Base-by-base conservation (phyloP, 164 flowering plant genomes). In the Magnolia kwangsiensis region DNA sequence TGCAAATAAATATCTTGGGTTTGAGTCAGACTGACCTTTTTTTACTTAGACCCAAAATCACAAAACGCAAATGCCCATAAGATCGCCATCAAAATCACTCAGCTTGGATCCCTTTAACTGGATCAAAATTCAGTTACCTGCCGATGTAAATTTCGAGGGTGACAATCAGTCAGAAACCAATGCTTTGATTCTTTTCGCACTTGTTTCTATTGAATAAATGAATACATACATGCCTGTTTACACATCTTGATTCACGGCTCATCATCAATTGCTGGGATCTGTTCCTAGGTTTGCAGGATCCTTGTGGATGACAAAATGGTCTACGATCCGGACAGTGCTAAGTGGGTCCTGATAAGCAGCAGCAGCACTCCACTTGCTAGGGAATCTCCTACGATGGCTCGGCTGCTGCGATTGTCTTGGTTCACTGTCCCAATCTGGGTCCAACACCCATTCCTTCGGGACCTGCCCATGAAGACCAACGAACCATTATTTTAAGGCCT, bases 401-500 rank as follows among this genome's bases (percentile, higher is more conserved):
- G 77, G 63, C 79, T 87, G 86, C 29, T 79, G 85, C 19, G 86
- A 84, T 67, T 84, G 91, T 80, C 80, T 93, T 10, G 78, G 59
- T 80, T 94, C 99, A 16, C 67, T 81, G 50, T 94, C 98, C 98
- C 98, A 96, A 4, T 88, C 84, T 1, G 95, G 87, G 83, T 96
- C 98, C 82, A 96, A 80, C 84, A 91, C 89, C 99, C 99, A 96
- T 64, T 92, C 94, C 82, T 93, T 96, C 0, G 99, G 98, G n/a
- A 96, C 98, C 99, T 92, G 86, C 80, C 83, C 29, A 63, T 14
- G 68, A 79, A 74, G 68, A 69, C n/a, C 20, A 19, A 0, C 9
- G 16, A 37, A 29, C 24, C 49, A 10, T 55, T 16, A 16, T 55
- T 68, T 27, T 65, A 20, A 65, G 6, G 68, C 21, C 24, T 65